Evolutionary conservation across 192 early-diverging fungal genomes (phyloP), one percentile per base, ranked within the genome.

Genomic region (Coemansia sp.): DNA sequence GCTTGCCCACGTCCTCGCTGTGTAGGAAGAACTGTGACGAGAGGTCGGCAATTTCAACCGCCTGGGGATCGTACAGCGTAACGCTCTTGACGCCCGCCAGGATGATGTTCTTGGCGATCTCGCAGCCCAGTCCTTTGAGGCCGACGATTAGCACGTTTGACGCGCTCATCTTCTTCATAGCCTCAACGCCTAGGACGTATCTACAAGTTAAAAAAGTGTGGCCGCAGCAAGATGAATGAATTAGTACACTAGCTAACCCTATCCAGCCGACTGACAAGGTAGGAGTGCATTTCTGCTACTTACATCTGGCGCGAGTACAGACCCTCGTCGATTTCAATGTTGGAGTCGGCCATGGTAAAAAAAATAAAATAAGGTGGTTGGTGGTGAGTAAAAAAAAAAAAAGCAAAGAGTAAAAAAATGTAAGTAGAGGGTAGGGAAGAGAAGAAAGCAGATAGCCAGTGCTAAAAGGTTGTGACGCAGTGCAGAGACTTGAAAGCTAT

Each of bases 81-180:
- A 99, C 98, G 71, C 95, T 97, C 84, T 99, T 99, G 62, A 99
- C 98, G 59, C 98, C 98, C 39, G 98, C 98, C 38, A 99, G 89
- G 63, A 98, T 87, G 27, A 99, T 89, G 76, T 99, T 99, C 78
- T 99, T 99, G 72, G 98, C 98, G 61, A 98, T 95, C 85, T 99
- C 98, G 38, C 95, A 91, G 58, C 98, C 98, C 64, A 99, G 89
- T 59, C 96, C 98, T 75, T 95, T 94, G 24, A 98, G 78, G 6
- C 98, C 98, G 59, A 99, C 87, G 58, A 99, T 91, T 55, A 99
- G 88, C 40, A 99, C 94, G 83, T 99, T 95, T 45, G 96, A 94
- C 60, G 80, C 80, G 75, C 92, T 88, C 98, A 99, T 98, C 85
- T 96, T 95, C 72, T 93, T 89, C 98, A 99, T 99, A 64, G 98